Percentiles rank a stretch among this genome's conserved stretches.
These are phyloP conservation scores for Aspergillus wentii DNA, from an alignment of 495 filamentous ascomycete genomes.

Conservation along the genomic window DNA sequence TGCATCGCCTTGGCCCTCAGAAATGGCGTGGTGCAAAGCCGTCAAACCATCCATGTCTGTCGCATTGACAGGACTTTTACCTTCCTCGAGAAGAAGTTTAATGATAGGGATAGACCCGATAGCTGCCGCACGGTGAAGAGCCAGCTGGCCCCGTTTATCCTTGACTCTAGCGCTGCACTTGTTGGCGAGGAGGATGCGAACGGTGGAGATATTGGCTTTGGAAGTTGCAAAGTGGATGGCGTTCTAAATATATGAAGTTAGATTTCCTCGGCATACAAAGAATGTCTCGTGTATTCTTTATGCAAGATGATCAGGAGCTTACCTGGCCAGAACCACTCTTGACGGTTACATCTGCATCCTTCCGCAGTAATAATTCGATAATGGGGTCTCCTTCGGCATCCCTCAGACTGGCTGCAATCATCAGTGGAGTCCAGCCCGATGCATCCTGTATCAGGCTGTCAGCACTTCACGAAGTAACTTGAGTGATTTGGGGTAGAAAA, in stretches of 20 bases:
- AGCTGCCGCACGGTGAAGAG: constrained; percentile 87
- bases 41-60: constrained; percentile 82
- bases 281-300: too few relatives aligned
- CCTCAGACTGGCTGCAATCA: constrained; percentile 82
- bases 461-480: too few relatives aligned
- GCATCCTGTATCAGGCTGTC: constrained; percentile 58
- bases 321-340: constrained; percentile 69
- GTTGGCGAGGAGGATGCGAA: constrained; percentile 67
- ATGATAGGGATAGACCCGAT: constrained; percentile 84
- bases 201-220: constrained; percentile 77
- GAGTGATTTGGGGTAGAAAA: background rate
- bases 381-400: constrained; percentile 51
- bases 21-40: constrained; percentile 87
- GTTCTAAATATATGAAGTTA: too few relatives aligned
- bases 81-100: constrained; percentile 68
- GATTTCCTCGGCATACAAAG: too few relatives aligned
- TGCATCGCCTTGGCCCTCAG: constrained; percentile 89
- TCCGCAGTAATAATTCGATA: constrained; percentile 70
- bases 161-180: constrained; percentile 79
- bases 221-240: constrained; percentile 89
- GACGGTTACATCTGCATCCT: constrained; percentile 74
- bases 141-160: constrained; percentile 79
- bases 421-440: constrained; percentile 88
- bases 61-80: constrained; percentile 76
- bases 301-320: background rate